Evolutionary conservation across 257 asterid genomes (phyloP).

Genomic region (Plectranthus barbatus): DNA sequence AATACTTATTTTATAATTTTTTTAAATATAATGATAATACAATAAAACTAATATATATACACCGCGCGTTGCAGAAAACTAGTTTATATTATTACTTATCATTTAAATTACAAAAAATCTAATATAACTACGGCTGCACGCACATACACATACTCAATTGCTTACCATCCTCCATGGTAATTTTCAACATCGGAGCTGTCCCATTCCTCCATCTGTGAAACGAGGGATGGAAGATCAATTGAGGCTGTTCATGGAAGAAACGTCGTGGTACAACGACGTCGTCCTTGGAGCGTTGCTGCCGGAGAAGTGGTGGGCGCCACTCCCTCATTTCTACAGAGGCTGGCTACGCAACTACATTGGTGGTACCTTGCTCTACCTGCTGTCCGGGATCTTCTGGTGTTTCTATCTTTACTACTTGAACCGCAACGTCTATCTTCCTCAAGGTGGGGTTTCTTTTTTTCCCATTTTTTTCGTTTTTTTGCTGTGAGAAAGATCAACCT

Average conservation of each 20-base stretch:
- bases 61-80: too few species aligned
- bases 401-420: slow-evolving; percentile 70
- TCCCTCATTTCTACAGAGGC: slow-evolving; percentile 63
- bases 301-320: slow-evolving; percentile 46
- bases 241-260: slow-evolving; percentile 59
- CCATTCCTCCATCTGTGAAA: neutral
- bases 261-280: slow-evolving; percentile 70
- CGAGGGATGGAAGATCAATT: slow-evolving; percentile 44
- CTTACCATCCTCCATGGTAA: neutral
- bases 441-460: slow-evolving; percentile 38
- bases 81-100: too few species aligned
- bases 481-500: neutral
- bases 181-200: neutral
- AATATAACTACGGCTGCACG: neutral
- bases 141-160: too few species aligned
- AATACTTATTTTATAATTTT: too few species aligned
- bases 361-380: slow-evolving; percentile 49
- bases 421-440: slow-evolving; percentile 61
- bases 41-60: too few species aligned
- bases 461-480: neutral
- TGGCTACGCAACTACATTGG: slow-evolving; percentile 92
- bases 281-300: slow-evolving; percentile 58
- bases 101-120: too few species aligned
- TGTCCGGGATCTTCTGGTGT: slow-evolving; percentile 77
- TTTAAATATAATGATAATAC: too few species aligned